phyloP scores from a whole-genome alignment of 129 eudicot genomes.

The Centaurea solstitialis region DNA sequence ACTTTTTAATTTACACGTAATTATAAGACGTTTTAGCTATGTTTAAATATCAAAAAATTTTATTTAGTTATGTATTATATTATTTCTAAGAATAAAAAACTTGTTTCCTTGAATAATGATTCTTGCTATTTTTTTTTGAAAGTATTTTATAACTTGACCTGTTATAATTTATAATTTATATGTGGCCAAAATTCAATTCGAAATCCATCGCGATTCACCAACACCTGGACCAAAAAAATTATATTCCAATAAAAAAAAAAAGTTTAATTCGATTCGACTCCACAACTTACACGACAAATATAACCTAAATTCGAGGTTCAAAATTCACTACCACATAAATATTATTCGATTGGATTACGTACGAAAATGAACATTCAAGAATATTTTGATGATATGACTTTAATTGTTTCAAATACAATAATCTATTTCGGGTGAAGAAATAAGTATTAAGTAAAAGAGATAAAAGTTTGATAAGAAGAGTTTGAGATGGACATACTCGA shows the following conservation, averaged over 20 bases:
- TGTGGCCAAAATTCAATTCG: slow-evolving; percentile 21
- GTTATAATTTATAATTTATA: too few species aligned
- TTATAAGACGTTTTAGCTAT: too few species aligned
- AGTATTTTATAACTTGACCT: too few species aligned
- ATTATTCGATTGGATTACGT: neutral
- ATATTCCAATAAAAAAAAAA: slow-evolving; percentile 22
- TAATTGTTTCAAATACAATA: neutral
- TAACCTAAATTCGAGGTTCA: neutral
- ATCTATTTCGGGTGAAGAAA: neutral
- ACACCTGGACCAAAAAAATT: slow-evolving; percentile 12
- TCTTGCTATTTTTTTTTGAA: neutral
- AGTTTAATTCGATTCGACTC: slow-evolving; percentile 1
- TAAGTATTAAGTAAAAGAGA: neutral
- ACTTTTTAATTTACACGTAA: too few species aligned
- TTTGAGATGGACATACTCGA: neutral
- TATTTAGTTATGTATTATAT: too few species aligned
- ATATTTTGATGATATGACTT: neutral
- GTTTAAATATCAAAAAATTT: too few species aligned
- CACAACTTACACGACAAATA: neutral
- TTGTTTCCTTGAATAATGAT: neutral
- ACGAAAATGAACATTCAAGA: neutral
- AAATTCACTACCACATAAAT: neutral
- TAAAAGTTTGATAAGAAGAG: neutral
- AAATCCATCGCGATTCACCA: slow-evolving; percentile 4
- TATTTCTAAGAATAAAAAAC: neutral